phyloP scores from a whole-genome alignment of 139 green algal genomes.

The Chlorella sp. region DNA sequence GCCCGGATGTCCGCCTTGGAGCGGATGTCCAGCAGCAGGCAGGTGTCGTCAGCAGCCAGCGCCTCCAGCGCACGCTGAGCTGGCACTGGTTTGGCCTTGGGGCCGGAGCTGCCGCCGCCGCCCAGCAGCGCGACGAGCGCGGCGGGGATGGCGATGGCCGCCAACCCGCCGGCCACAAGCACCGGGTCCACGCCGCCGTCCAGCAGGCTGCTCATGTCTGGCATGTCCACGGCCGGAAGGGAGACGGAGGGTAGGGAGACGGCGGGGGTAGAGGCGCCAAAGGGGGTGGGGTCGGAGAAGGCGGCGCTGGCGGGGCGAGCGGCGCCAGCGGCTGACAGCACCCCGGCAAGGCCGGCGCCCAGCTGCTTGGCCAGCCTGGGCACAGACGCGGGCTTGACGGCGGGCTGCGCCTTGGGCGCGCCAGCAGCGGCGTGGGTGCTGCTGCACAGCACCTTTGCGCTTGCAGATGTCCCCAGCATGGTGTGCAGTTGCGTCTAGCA shows the following conservation, averaged over 20 bases:
- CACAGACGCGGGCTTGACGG: neutral
- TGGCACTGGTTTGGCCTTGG: conserved; percentile 41
- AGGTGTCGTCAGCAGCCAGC: conserved; percentile 32
- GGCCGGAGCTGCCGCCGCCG: neutral
- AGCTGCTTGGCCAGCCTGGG: neutral
- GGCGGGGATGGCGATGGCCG: neutral
- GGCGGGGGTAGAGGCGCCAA: neutral
- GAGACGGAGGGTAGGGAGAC: conserved; percentile 9
- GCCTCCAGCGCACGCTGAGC: conserved; percentile 45
- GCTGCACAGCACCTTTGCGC: neutral
- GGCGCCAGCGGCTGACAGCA: neutral
- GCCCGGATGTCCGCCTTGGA: conserved; percentile 47
- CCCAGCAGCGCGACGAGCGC: conserved; percentile 28
- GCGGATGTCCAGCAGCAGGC: conserved; percentile 55
- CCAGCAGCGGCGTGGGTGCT: neutral
- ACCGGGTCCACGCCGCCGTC: conserved; percentile 34
- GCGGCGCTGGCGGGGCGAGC: neutral
- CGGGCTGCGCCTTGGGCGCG: neutral
- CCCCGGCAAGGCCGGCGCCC: neutral
- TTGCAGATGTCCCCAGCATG: neutral
- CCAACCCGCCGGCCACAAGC: conserved; percentile 11
- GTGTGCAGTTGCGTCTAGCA: too few species aligned
- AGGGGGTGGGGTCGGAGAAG: neutral
- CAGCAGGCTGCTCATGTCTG: conserved; percentile 25
- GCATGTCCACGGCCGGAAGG: conserved; percentile 17